Evolutionary conservation across 2,329 filamentous ascomycete genomes (phyloP).

Genomic region (Calonectria crousiana): DNA sequence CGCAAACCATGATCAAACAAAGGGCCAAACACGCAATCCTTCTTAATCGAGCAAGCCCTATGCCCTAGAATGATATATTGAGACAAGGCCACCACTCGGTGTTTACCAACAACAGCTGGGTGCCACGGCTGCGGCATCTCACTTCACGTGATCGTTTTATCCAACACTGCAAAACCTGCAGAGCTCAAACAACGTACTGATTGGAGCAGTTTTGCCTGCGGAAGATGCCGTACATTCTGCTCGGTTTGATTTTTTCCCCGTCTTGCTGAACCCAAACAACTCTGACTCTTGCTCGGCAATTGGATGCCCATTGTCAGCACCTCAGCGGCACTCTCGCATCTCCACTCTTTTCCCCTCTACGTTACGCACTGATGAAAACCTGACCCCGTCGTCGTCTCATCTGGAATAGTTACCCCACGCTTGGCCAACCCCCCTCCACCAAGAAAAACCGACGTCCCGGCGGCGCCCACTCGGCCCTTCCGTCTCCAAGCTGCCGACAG

Average conservation of each 20-base stretch:
- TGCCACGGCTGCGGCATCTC: neutral
- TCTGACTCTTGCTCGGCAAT: neutral
- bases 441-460: neutral
- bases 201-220: neutral
- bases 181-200: conserved; percentile 3
- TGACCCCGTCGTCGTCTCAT: neutral
- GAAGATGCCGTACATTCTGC: neutral
- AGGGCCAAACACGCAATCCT: neutral
- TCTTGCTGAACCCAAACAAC: neutral
- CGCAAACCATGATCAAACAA: neutral
- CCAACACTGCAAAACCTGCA: neutral
- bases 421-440: conserved; percentile 5
- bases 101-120: neutral
- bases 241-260: neutral
- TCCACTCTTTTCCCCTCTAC: neutral
- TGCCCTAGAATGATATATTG: neutral
- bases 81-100: neutral
- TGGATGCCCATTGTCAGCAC: neutral
- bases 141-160: conserved; percentile 10
- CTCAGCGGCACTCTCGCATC: neutral
- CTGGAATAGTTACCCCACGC: conserved; percentile 14
- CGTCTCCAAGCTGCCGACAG: neutral
- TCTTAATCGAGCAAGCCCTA: neutral
- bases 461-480: neutral
- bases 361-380: neutral